Percentiles rank a stretch among this genome's conserved stretches.
Conservation (phyloP, 345 rosid genomes). For the Eucalyptus shirleyi region DNA sequence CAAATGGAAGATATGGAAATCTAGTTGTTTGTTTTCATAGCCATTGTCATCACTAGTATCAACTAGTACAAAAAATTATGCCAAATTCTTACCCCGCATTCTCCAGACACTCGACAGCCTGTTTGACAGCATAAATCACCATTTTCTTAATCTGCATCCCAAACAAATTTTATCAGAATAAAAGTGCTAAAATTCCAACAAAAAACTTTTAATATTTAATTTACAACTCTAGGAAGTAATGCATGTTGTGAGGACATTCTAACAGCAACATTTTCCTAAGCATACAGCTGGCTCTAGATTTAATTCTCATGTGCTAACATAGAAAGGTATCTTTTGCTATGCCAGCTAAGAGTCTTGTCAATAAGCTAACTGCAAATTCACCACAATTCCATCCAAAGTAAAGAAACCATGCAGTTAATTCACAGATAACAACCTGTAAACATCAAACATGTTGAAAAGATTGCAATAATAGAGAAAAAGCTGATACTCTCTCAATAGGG, state of each 20-base stretch:
- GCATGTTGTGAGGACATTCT: not conserved
- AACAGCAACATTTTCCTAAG: not conserved
- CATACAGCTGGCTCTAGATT: not conserved
- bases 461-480: not conserved
- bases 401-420: not conserved
- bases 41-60: not conserved
- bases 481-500: not conserved
- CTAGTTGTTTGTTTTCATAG: not conserved
- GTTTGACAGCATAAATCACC: conserved; percentile 20
- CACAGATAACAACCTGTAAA: not conserved
- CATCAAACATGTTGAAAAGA: not conserved
- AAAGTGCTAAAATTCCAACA: not conserved
- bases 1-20: not conserved
- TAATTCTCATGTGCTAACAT: not conserved
- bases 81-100: not conserved
- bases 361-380: not conserved
- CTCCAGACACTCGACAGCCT: conserved; percentile 9
- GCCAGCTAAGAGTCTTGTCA: not conserved
- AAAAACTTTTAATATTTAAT: not conserved
- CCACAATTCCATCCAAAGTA: not conserved
- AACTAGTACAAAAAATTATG: not conserved
- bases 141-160: conserved; percentile 43
- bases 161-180: not conserved
- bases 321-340: not conserved
- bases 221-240: not conserved